phyloP scores from a whole-genome alignment of 2,329 filamentous ascomycete species.

The Fusarium lyarnte region DNA sequence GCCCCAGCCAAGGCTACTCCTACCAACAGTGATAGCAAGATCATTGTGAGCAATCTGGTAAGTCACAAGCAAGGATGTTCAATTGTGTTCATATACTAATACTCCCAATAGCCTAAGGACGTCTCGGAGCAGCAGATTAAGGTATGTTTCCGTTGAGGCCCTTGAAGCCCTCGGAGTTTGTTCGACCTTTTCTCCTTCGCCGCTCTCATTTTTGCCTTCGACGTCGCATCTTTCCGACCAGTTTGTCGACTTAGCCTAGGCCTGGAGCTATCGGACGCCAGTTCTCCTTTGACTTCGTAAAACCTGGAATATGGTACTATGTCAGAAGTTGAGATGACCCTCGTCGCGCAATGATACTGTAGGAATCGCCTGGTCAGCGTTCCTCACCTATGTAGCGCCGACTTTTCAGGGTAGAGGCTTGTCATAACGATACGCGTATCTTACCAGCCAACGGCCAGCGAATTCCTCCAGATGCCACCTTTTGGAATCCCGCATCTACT shows the following conservation, averaged over 20 bases:
- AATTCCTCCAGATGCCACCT: slow-evolving; percentile 44
- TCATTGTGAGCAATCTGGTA: slow-evolving; percentile 99
- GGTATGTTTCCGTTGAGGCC: slow-evolving; percentile 98
- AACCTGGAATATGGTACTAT: slow-evolving; percentile 46
- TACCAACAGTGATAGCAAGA: slow-evolving; percentile 83
- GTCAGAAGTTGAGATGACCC: slow-evolving; percentile 69
- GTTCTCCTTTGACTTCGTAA: slow-evolving; percentile 45
- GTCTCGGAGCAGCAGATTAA: slow-evolving; percentile 98
- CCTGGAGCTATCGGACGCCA: slow-evolving; percentile 42
- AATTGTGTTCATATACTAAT: slow-evolving; percentile 57
- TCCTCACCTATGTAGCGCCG: slow-evolving; percentile 41
- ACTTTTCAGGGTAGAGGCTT: slow-evolving; percentile 39
- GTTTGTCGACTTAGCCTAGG: slow-evolving; percentile 31
- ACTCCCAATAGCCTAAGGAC: slow-evolving; percentile 79
- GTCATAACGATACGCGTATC: slow-evolving; percentile 31
- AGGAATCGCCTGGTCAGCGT: slow-evolving; percentile 65
- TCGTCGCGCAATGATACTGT: slow-evolving; percentile 58
- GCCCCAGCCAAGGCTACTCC: slow-evolving; percentile 71
- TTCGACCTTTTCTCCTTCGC: slow-evolving; percentile 66
- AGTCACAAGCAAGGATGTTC: slow-evolving; percentile 48
- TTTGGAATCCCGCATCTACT: slow-evolving; percentile 32
- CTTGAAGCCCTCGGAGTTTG: slow-evolving; percentile 72
- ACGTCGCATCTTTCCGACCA: slow-evolving; percentile 38
- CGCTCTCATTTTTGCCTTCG: slow-evolving; percentile 49
- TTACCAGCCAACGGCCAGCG: slow-evolving; percentile 32